Conservation (phyloP, 2,329 filamentous ascomycete genomes). For the Ambrosiella xylebori region DNA sequence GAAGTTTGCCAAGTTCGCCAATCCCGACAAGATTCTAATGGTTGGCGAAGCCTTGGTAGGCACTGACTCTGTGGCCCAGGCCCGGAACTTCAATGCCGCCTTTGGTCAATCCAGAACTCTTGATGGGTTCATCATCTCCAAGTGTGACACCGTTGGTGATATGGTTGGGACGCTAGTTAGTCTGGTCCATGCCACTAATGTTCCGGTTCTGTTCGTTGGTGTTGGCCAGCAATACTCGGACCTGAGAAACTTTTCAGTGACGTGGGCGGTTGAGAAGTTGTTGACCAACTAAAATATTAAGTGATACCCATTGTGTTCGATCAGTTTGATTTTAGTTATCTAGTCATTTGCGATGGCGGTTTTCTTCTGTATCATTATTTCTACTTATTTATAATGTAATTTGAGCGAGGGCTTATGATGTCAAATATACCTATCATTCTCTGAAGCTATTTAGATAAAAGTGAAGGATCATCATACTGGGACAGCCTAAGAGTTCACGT, state of each 20-base stretch:
- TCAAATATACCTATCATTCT: too few species aligned
- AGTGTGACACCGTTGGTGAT: conserved; percentile 98
- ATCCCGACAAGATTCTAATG: conserved; percentile 98
- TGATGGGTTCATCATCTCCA: conserved; percentile 95
- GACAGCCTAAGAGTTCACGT: not conserved
- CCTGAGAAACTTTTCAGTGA: conserved; percentile 50
- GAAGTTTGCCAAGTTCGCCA: conserved; percentile 91
- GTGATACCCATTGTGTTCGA: too few species aligned
- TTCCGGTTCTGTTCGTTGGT: conserved; percentile 84
- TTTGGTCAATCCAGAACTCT: conserved; percentile 68
- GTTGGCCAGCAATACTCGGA: conserved; percentile 55
- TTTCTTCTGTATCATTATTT: conserved; percentile 1
- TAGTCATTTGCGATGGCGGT: not conserved
- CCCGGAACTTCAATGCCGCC: conserved; percentile 84
- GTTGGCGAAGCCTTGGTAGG: conserved; percentile 79
- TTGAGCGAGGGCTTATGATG: not conserved
- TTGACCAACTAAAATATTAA: conserved; percentile 18
- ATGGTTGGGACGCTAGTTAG: conserved; percentile 94
- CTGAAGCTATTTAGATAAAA: not conserved
- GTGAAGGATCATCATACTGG: not conserved
- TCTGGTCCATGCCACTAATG: conserved; percentile 92
- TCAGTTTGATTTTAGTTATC: too few species aligned
- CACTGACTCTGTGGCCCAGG: conserved; percentile 87
- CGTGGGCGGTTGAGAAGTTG: conserved; percentile 51
- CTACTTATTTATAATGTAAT: conserved; percentile 1